A percentile compares a stretch with the other conserved stretches of the same genome.
These are phyloP conservation scores for Monilinia fructigena DNA, from an alignment of 2,329 filamentous ascomycete species.

Conservation along the genomic window DNA sequence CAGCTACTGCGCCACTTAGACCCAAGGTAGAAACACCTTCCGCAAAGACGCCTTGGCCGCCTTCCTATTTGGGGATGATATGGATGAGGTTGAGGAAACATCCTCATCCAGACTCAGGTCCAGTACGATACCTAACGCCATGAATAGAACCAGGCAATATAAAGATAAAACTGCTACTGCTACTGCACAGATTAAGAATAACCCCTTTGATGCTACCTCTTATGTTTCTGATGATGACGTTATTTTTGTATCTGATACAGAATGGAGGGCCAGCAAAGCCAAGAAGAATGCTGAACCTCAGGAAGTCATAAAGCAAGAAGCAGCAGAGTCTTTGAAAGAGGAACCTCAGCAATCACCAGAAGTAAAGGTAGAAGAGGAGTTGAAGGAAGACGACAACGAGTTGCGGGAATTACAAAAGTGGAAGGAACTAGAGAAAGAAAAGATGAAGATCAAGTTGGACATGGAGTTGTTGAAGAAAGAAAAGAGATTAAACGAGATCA, in stretches of 20 bases:
- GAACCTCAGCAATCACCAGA: background rate
- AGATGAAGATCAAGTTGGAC: background rate
- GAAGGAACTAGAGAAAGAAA: background rate
- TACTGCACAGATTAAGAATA: background rate
- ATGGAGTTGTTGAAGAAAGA: constrained; percentile 2
- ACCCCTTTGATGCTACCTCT: background rate
- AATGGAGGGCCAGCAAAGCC: too few relatives aligned
- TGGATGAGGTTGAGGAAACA: background rate
- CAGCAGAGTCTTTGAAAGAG: background rate
- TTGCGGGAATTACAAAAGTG: background rate
- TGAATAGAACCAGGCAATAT: background rate
- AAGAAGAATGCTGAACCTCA: too few relatives aligned
- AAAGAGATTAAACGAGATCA: background rate
- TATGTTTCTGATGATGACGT: background rate
- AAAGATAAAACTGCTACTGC: background rate
- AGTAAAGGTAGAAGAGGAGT: background rate
- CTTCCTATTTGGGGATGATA: background rate
- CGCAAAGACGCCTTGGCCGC: too few relatives aligned
- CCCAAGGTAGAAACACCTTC: background rate
- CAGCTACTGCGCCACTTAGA: background rate
- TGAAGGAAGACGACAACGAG: background rate
- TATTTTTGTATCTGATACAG: background rate
- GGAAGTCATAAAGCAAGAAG: background rate
- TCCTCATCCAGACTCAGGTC: background rate
- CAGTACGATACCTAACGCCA: background rate